These are phyloP conservation scores for Pseudonectria buxi DNA, from an alignment of 2,329 filamentous ascomycete species.

Conservation along the genomic window DNA sequence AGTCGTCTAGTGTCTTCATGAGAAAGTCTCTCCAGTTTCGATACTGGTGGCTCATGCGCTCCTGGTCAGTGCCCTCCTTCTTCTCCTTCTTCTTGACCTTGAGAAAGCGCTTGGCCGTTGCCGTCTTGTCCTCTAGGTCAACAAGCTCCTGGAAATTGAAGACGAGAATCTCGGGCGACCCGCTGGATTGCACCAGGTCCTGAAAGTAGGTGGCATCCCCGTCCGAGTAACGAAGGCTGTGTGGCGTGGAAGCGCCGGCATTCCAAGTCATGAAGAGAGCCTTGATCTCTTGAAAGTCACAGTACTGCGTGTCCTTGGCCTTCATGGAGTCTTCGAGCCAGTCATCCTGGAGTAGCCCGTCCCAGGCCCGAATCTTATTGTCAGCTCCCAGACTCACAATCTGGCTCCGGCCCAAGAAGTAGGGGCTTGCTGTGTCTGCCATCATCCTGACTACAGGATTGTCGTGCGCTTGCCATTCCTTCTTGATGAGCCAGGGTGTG, in stretches of 20 bases:
- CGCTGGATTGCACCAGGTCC: conserved; percentile 67
- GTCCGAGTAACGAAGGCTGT: conserved; percentile 63
- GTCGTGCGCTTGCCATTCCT: conserved; percentile 91
- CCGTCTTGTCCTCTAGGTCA: conserved; percentile 93
- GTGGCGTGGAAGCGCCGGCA: conserved; percentile 89
- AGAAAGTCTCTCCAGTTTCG: conserved; percentile 93
- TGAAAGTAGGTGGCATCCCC: conserved; percentile 73
- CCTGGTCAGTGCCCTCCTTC: conserved; percentile 69
- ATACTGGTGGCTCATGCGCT: conserved; percentile 96
- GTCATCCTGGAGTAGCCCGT: conserved; percentile 86
- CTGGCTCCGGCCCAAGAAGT: conserved; percentile 76
- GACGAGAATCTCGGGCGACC: conserved; percentile 80
- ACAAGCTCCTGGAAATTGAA: conserved; percentile 99
- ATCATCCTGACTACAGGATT: conserved; percentile 72
- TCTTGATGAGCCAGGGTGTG: conserved; percentile 82
- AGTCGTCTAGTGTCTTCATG: conserved; percentile 72
- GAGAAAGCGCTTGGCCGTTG: conserved; percentile 91
- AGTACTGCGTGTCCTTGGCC: conserved; percentile 72
- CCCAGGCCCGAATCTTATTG: conserved; percentile 79
- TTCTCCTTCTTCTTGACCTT: conserved; percentile 88
- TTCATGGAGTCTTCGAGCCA: conserved; percentile 94
- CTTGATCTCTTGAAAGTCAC: conserved; percentile 74
- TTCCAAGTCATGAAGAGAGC: conserved; percentile 92
- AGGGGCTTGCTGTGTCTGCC: conserved; percentile 74
- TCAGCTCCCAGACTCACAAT: conserved; percentile 84